phyloP scores from a whole-genome alignment of 208 protist species.

The Leishmania braziliensis region DNA sequence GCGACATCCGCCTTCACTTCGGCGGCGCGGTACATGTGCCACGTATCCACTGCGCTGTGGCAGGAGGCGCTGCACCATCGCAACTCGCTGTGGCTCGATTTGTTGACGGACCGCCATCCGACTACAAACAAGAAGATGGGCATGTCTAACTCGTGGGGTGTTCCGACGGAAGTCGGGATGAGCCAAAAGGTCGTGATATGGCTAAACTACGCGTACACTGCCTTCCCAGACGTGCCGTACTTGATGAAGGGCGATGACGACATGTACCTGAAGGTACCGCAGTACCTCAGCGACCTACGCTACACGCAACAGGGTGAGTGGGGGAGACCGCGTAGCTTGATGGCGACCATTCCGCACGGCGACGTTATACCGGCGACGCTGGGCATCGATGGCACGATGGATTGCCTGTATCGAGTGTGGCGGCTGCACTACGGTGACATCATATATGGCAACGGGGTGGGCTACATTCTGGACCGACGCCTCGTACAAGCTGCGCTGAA shows the following conservation, averaged over 20 bases:
- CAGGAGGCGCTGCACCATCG: conserved; percentile 26
- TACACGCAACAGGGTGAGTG: not conserved
- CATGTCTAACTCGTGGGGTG: conserved; percentile 27
- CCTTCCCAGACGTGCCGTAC: conserved; percentile 35
- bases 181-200: conserved; percentile 38
- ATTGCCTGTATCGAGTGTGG: not conserved
- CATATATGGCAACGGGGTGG: not conserved
- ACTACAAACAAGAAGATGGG: conserved; percentile 30
- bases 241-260: conserved; percentile 57
- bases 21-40: conserved; percentile 7
- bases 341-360: not conserved
- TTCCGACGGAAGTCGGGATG: conserved; percentile 34
- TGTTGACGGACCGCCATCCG: conserved; percentile 25
- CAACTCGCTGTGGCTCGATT: conserved; percentile 33
- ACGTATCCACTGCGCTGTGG: conserved; percentile 28
- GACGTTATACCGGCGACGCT: not conserved
- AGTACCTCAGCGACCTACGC: conserved; percentile 45
- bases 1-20: conserved; percentile 4
- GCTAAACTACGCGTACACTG: conserved; percentile 37
- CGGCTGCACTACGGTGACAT: not conserved
- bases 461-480: not conserved
- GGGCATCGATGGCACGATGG: not conserved
- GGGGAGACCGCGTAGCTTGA: not conserved
- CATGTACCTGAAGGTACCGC: conserved; percentile 49
- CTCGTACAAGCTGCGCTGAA: not conserved